phyloP scores from a whole-genome alignment of 768 basidiomycete genomes.

The Galerina marginata region DNA sequence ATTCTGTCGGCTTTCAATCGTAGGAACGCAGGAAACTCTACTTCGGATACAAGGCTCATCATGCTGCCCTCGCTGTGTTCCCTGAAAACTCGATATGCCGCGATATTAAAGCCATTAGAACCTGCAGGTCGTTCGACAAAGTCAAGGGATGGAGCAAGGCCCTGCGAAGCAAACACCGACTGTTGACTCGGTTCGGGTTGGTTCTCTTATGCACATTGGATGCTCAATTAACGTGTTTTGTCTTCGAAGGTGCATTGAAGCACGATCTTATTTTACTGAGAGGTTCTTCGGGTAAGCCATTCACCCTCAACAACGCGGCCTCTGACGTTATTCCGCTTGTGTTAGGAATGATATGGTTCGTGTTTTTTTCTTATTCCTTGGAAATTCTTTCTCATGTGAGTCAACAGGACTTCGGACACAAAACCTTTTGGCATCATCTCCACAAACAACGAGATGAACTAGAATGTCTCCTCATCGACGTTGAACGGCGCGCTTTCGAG shows the following conservation, averaged over 20 bases:
- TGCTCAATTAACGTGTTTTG: not conserved
- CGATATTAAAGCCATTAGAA: slow-evolving; percentile 27
- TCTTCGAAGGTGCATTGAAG: slow-evolving; percentile 40
- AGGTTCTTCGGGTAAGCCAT: slow-evolving; percentile 45
- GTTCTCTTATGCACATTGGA: not conserved
- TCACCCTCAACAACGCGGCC: not conserved
- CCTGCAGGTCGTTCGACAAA: slow-evolving; percentile 34
- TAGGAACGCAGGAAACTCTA: slow-evolving; percentile 42
- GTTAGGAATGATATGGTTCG: slow-evolving; percentile 21
- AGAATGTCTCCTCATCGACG: slow-evolving; percentile 32
- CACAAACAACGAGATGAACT: slow-evolving; percentile 35
- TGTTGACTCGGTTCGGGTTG: slow-evolving; percentile 34
- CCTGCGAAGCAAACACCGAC: slow-evolving; percentile 36
- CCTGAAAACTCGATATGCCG: slow-evolving; percentile 31
- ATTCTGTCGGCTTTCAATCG: not conserved
- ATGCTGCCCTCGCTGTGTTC: slow-evolving; percentile 34
- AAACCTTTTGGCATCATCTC: slow-evolving; percentile 39
- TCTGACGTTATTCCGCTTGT: not conserved
- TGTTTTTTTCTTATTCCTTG: not conserved
- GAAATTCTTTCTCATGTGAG: not conserved
- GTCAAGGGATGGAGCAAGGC: slow-evolving; percentile 38
- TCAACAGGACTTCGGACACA: slow-evolving; percentile 44
- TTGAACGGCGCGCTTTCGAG: slow-evolving; percentile 40
- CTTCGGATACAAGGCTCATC: slow-evolving; percentile 39
- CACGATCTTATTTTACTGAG: slow-evolving; percentile 42